Evolutionary conservation across 495 filamentous ascomycete genomes (phyloP).

Genomic region (Mycothermus thermophilus): DNA sequence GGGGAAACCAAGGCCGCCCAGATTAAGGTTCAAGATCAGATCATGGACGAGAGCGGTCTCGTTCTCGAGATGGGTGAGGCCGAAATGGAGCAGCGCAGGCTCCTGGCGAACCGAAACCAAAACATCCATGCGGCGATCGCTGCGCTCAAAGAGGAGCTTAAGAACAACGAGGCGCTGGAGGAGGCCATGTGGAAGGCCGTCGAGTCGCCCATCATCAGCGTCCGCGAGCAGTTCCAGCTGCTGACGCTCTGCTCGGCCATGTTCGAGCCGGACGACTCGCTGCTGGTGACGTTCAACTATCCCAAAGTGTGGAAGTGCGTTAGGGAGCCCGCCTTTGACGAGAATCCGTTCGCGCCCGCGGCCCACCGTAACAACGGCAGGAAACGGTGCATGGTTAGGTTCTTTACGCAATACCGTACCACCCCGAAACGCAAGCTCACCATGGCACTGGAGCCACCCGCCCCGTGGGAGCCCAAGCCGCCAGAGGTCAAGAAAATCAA

Average conservation of each 20-base stretch:
- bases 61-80: conserved; percentile 59
- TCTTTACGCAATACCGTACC: conserved; percentile 21
- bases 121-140: conserved; percentile 63
- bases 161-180: conserved; percentile 46
- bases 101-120: conserved; percentile 54
- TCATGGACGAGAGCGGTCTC: conserved; percentile 41
- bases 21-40: conserved; percentile 12
- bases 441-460: conserved; percentile 5
- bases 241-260: conserved; percentile 63
- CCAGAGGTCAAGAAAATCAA: conserved; percentile 21
- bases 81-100: conserved; percentile 51
- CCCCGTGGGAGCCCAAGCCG: conserved; percentile 17
- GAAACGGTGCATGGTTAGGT: conserved; percentile 20
- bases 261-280: conserved; percentile 49
- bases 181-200: conserved; percentile 66
- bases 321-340: conserved; percentile 22
- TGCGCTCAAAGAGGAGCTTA: conserved; percentile 60
- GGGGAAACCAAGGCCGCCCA: conserved; percentile 39
- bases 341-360: background rate
- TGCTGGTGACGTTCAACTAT: conserved; percentile 49
- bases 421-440: conserved; percentile 15
- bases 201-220: conserved; percentile 48
- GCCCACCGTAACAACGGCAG: conserved; percentile 1
- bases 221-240: conserved; percentile 63
- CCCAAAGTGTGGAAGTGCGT: conserved; percentile 58